Evolutionary conservation across 176 grass and related monocot genomes (phyloP).

Genomic region (Juncus inflexus): DNA sequence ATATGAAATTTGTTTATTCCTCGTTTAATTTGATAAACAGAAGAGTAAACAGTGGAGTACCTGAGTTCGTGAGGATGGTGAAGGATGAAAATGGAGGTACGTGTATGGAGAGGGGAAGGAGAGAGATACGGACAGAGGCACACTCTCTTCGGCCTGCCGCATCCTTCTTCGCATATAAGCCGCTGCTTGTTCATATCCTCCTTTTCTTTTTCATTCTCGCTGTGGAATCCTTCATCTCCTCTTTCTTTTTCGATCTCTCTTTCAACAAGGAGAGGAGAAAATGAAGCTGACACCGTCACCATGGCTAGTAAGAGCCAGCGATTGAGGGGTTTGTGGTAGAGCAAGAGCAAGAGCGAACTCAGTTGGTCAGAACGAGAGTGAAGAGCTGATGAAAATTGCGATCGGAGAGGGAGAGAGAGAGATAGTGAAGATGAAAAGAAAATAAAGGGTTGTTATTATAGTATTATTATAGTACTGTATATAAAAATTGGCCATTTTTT

Average conservation of each 20-base stretch:
- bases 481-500: no score
- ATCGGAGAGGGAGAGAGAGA: no score
- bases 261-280: neutral
- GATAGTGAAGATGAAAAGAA: no score
- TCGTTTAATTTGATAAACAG: no score
- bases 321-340: no score
- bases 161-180: slow-evolving; percentile 9
- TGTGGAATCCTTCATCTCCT: neutral
- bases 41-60: neutral
- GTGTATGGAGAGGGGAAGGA: slow-evolving; percentile 6
- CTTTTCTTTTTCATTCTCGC: neutral
- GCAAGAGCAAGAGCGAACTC: no score
- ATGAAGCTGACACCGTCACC: neutral
- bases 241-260: neutral
- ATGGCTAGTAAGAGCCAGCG: neutral
- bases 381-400: no score
- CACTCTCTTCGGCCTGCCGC: slow-evolving; percentile 18
- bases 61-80: slow-evolving; percentile 25
- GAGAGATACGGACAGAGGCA: slow-evolving; percentile 18
- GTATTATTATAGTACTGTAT: no score
- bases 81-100: slow-evolving; percentile 16
- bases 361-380: no score
- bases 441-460: no score
- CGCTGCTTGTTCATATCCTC: neutral
- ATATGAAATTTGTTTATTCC: no score